These are phyloP conservation scores for Phytopythium montanum DNA, from an alignment of 352 stramenopile genomes.

Conservation along the genomic window DNA sequence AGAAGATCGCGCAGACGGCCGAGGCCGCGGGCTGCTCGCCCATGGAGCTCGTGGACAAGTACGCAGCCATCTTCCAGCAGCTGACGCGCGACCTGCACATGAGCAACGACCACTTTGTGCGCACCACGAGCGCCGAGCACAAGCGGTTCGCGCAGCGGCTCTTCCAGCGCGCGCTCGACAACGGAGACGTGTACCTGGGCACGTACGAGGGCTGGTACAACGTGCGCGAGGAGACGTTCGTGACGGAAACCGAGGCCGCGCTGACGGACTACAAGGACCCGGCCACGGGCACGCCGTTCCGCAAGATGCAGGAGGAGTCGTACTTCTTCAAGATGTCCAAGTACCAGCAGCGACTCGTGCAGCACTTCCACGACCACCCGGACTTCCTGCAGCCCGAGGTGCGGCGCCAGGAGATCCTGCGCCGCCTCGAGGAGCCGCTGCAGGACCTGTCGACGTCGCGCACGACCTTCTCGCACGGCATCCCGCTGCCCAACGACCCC, in stretches of 20 bases:
- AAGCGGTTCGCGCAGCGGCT: conserved; percentile 94
- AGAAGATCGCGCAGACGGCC: conserved; percentile 99
- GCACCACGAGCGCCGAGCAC: conserved; percentile 94
- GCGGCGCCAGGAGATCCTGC: conserved; percentile 93
- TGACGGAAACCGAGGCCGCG: conserved; percentile 97
- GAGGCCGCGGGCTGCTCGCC: conserved; percentile 89
- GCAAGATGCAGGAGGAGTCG: conserved; percentile 97
- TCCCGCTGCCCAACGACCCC: conserved; percentile 93
- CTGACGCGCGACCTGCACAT: conserved; percentile 85
- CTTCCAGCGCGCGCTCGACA: conserved; percentile 89
- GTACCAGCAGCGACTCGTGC: conserved; percentile 94
- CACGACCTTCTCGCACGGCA: conserved; percentile 95
- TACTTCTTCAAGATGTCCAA: conserved; percentile 99
- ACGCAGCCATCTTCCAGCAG: conserved; percentile 86
- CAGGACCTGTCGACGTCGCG: conserved; percentile 96
- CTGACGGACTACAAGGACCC: conserved; percentile 95
- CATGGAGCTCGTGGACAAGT: conserved; percentile 96
- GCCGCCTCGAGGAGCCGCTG: conserved; percentile 90
- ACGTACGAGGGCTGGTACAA: conserved; percentile 99
- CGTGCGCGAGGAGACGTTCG: conserved; percentile 97
- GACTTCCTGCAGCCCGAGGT: conserved; percentile 96
- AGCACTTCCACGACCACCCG: conserved; percentile 94
- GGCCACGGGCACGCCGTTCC: conserved; percentile 89
- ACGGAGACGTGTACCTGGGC: conserved; percentile 96
- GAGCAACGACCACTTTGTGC: conserved; percentile 92